Percentiles rank a stretch among this genome's conserved stretches.
phyloP scores from a whole-genome alignment of 2,329 filamentous ascomycete genomes.

The Phialophora tarda region DNA sequence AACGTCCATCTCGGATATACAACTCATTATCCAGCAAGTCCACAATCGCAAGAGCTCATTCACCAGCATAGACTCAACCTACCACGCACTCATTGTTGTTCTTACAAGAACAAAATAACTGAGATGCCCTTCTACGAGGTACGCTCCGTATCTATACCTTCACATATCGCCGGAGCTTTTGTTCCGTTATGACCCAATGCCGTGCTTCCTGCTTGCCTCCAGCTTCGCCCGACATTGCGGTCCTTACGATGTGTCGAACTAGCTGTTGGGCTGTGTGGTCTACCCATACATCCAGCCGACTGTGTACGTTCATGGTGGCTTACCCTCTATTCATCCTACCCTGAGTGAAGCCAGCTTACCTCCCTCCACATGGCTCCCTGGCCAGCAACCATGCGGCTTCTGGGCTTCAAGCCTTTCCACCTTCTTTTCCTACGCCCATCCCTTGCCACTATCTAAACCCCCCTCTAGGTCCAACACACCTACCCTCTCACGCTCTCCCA shows the following conservation, averaged over 20 bases:
- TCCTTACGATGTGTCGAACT: neutral
- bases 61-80: neutral
- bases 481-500: constrained; percentile 33
- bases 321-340: neutral
- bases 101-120: neutral
- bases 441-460: neutral
- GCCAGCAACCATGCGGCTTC: neutral
- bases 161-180: neutral
- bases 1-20: neutral
- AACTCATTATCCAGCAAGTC: neutral
- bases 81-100: neutral
- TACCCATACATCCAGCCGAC: neutral
- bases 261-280: neutral
- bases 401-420: neutral
- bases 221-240: neutral
- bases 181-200: neutral
- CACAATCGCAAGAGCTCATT: neutral
- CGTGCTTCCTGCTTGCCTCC: neutral
- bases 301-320: neutral
- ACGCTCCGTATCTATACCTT: neutral
- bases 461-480: constrained; percentile 32
- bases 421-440: neutral
- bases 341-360: neutral
- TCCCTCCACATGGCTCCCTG: neutral
- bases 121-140: constrained; percentile 35